Conservation (phyloP, 805 yeast genomes). For the Ogataea kodamae region DNA sequence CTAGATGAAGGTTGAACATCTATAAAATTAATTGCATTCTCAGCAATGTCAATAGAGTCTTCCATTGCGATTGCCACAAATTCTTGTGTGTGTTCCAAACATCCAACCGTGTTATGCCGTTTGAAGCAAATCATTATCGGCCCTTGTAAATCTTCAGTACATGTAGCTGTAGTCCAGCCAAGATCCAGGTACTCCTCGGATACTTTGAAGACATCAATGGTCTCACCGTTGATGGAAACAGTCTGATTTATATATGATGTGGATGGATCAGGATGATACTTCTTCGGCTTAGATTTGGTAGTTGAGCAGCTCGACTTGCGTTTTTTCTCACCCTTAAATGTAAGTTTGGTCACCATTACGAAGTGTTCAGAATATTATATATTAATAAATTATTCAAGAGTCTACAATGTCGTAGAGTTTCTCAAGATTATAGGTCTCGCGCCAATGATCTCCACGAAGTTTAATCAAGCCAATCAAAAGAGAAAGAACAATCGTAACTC, state of each 20-base stretch:
- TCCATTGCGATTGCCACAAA: constrained; percentile 7
- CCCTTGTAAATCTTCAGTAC: constrained; percentile 25
- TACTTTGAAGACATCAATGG: constrained; percentile 17
- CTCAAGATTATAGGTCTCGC: constrained; percentile 60
- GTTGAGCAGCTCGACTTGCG: constrained; percentile 14
- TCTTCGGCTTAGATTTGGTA: constrained; percentile 5
- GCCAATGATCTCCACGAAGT: constrained; percentile 54
- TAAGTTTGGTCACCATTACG: constrained; percentile 32
- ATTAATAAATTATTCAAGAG: constrained; percentile 5
- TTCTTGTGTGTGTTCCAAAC: constrained; percentile 15
- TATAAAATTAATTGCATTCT: constrained; percentile 21
- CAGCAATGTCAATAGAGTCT: constrained; percentile 13
- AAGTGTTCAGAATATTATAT: constrained; percentile 1
- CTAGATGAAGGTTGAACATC: constrained; percentile 9
- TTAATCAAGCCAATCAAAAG: constrained; percentile 45
- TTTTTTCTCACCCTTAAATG: constrained; percentile 31
- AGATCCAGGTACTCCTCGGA: constrained; percentile 18
- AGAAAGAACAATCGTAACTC: constrained; percentile 46
- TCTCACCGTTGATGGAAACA: constrained; percentile 26
- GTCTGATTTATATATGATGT: constrained; percentile 9
- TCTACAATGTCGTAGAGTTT: constrained; percentile 51
- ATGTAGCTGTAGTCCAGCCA: constrained; percentile 32
- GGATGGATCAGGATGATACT: constrained; percentile 1
- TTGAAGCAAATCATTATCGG: constrained; percentile 23
- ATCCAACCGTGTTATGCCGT: constrained; percentile 12